phyloP scores from a whole-genome alignment of 176 grass and related monocot genomes.

The Tillandsia fasciculata region DNA sequence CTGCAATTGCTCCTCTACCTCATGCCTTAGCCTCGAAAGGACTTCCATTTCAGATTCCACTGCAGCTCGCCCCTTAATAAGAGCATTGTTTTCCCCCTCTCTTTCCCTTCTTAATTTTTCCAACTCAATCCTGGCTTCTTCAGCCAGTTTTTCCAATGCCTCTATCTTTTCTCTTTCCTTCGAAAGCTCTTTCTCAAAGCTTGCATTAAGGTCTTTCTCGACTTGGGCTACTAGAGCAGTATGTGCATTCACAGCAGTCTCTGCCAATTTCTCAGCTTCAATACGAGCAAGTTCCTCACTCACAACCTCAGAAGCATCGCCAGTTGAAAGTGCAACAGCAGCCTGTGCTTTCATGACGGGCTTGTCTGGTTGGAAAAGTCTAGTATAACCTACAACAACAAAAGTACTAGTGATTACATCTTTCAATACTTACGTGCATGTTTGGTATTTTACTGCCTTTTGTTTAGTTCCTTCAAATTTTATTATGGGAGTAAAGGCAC shows the following conservation, averaged over 20 bases:
- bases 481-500: too few species aligned
- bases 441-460: too few species aligned
- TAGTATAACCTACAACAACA: slow-evolving; percentile 70
- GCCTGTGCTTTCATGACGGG: slow-evolving; percentile 95
- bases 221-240: slow-evolving; percentile 71
- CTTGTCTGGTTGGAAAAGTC: slow-evolving; percentile 88
- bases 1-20: slow-evolving; percentile 81
- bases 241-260: slow-evolving; percentile 88
- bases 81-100: slow-evolving; percentile 69
- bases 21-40: slow-evolving; percentile 59
- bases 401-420: neutral
- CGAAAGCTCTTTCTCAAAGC: slow-evolving; percentile 61
- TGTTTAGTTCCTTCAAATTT: too few species aligned
- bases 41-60: slow-evolving; percentile 95
- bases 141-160: slow-evolving; percentile 56
- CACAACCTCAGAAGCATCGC: slow-evolving; percentile 71
- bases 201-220: slow-evolving; percentile 75
- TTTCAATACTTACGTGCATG: neutral
- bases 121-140: slow-evolving; percentile 64
- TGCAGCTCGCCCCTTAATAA: slow-evolving; percentile 50
- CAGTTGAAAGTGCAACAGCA: slow-evolving; percentile 67
- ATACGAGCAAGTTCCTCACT: slow-evolving; percentile 79
- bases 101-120: slow-evolving; percentile 56
- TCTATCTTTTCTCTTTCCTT: slow-evolving; percentile 71
- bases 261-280: slow-evolving; percentile 84